Evolutionary conservation across 768 basidiomycete genomes (phyloP).

Genomic region (Lactifluus echinatus): DNA sequence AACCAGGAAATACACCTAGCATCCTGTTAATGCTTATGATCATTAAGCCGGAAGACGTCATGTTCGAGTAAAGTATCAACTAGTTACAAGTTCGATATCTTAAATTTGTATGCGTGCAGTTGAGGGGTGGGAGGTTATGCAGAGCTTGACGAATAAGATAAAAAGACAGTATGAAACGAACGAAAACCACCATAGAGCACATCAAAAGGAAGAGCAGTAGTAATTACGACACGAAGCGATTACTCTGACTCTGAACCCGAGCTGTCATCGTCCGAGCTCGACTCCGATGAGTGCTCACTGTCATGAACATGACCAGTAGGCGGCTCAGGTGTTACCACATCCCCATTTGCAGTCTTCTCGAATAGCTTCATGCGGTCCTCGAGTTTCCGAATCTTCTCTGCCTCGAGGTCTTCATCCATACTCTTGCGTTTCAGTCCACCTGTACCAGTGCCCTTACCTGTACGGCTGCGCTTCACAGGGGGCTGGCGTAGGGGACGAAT

Average conservation of each 20-base stretch:
- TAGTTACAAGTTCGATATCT: conserved; percentile 26
- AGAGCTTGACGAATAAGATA: conserved; percentile 22
- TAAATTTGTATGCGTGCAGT: conserved; percentile 27
- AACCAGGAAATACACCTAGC: not conserved
- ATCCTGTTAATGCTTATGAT: not conserved
- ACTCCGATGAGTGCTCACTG: conserved; percentile 73
- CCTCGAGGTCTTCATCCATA: conserved; percentile 95
- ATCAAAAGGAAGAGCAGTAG: not conserved
- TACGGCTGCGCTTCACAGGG: conserved; percentile 50
- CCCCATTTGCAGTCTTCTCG: conserved; percentile 39
- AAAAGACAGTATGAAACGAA: conserved; percentile 11
- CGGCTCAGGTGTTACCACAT: conserved; percentile 28
- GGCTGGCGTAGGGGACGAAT: conserved; percentile 62
- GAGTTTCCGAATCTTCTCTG: conserved; percentile 86
- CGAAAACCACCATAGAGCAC: conserved; percentile 13
- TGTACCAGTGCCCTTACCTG: conserved; percentile 75
- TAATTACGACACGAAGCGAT: conserved; percentile 21
- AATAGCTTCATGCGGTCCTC: conserved; percentile 86
- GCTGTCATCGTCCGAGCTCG: conserved; percentile 70
- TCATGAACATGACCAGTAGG: conserved; percentile 37
- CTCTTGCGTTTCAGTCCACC: conserved; percentile 89
- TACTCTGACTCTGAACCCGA: conserved; percentile 81
- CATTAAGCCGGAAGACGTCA: conserved; percentile 18
- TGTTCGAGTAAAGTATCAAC: conserved; percentile 22
- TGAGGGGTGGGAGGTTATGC: conserved; percentile 20